Conservation (phyloP, 768 basidiomycete species). For the Amanita rimosa region DNA sequence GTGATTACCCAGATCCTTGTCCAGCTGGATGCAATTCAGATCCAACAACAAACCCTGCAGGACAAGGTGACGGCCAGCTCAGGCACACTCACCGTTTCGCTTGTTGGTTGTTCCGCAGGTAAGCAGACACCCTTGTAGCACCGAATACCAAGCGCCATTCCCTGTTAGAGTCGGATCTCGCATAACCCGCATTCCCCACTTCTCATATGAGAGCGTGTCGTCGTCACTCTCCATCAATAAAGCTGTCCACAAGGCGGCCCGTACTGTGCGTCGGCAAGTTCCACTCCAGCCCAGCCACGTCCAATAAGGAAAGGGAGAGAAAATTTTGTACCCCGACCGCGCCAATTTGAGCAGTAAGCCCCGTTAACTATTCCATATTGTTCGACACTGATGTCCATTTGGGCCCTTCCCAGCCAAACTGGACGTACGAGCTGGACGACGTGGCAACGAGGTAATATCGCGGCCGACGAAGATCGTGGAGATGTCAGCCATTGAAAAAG, state of each 20-base stretch:
- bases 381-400: neutral
- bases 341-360: conserved; percentile 74
- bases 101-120: conserved; percentile 24
- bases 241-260: conserved; percentile 15
- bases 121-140: conserved; percentile 32
- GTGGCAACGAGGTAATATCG: conserved; percentile 62
- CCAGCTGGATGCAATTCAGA: conserved; percentile 60
- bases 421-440: conserved; percentile 87
- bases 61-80: conserved; percentile 46
- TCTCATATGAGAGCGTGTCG: conserved; percentile 16
- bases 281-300: conserved; percentile 8
- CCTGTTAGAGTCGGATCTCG: conserved; percentile 16
- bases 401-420: conserved; percentile 55
- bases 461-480: conserved; percentile 68
- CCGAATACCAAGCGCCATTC: conserved; percentile 8
- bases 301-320: conserved; percentile 65
- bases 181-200: conserved; percentile 14
- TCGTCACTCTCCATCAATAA: conserved; percentile 4
- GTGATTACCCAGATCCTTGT: conserved; percentile 61
- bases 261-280: conserved; percentile 13
- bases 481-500: conserved; percentile 50
- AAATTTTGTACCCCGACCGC: conserved; percentile 66
- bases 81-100: neutral
- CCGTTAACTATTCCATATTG: conserved; percentile 5
- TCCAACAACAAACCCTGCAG: conserved; percentile 67